phyloP scores from a whole-genome alignment of 2,329 filamentous ascomycete genomes.

The Cladophialophora chaetospira region DNA sequence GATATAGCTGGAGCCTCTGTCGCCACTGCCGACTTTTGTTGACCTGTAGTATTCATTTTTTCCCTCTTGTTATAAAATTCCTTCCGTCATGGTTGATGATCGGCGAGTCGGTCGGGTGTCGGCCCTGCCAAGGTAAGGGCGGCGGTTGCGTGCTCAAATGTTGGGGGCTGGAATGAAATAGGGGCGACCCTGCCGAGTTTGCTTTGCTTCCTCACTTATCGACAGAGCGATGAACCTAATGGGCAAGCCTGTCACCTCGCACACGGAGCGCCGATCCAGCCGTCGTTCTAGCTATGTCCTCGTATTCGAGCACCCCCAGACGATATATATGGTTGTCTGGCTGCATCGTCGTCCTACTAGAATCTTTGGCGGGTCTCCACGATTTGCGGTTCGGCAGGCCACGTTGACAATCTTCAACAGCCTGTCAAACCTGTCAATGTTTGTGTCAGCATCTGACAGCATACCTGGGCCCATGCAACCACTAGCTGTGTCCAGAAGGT shows the following conservation, averaged over 20 bases:
- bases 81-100: neutral
- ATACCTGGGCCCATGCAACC: neutral
- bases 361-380: neutral
- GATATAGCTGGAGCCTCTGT: too few species aligned
- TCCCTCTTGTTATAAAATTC: neutral
- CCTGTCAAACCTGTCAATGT: slow-evolving; percentile 18
- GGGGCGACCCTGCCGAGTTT: too few species aligned
- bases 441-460: slow-evolving; percentile 8
- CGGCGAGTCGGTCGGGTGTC: neutral
- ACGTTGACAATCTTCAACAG: slow-evolving; percentile 17
- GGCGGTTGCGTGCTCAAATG: neutral
- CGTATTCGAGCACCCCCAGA: neutral
- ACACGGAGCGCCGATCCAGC: neutral
- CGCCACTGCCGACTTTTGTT: too few species aligned
- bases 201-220: neutral
- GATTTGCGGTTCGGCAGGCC: slow-evolving; percentile 12
- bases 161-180: neutral
- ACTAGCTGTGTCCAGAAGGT: too few species aligned
- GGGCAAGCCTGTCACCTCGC: neutral
- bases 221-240: neutral
- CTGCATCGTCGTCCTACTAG: too few species aligned
- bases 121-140: neutral
- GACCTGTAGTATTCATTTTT: neutral
- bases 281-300: neutral
- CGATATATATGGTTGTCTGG: too few species aligned